Evolutionary conservation across 495 filamentous ascomycete genomes (phyloP), one percentile per base, ranked within the genome.

Genomic region (Stereocaulon alpinum): DNA sequence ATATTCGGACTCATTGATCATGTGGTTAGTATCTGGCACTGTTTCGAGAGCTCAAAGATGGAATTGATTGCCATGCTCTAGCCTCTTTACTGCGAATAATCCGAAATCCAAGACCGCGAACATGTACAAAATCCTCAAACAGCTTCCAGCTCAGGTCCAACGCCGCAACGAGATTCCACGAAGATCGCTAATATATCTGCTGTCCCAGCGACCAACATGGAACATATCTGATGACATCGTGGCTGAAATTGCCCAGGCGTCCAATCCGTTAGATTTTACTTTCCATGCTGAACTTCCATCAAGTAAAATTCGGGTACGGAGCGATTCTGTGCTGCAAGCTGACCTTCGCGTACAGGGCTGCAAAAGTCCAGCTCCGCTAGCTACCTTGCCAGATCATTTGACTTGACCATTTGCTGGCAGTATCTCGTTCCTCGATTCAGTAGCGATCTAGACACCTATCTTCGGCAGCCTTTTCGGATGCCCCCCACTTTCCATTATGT

Each of bases 391-490:
- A 24, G 24, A 24, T 24, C 24, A 24, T 1, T 41, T 24, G 37
- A 24, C 2, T 40, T 14, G 34, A 55, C 51, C 3, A 41, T 61
- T 10, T 55, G 18, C 10, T 61, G 59, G 59, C 59, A 61, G 43
- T 29, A 14, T 27, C 17, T 12, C 45, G 59, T 45, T 17, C 14
- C 27, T 4, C 30, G 37, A 22, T 61, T 48, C 40, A 61, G 17
- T n/a, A 47, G 44, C 40, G 51, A 56, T 42, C 50, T 61, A 6
- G 40, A 55, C n/a, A 61, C 59, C 11, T 61, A 61, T 48, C 48
- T 61, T 30, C 48, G 51, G 59, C 59, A 55, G 41, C 52, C 59
- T 7, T 42, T 43, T 15, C 2, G 12, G 18, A 61, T 3, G 18
- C 49, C 24, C 2, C 59, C 59, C 10, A 12, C 40, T 34, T 61